Percentiles rank a stretch among this genome's conserved stretches.
Conservation (phyloP, 148 eudicot species). For the Silene latifolia region DNA sequence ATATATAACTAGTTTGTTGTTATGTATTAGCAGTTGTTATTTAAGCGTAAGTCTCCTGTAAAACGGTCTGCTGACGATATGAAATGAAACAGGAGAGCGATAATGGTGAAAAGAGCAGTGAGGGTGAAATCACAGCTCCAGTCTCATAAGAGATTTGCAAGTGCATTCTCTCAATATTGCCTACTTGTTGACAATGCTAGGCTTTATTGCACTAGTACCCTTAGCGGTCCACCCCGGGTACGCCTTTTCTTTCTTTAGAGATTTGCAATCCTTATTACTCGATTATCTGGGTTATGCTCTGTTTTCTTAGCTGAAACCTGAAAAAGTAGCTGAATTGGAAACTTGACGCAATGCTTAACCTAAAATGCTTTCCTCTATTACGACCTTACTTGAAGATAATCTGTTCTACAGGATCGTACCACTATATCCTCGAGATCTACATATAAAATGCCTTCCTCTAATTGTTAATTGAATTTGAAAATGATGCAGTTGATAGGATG, state of each 20-base stretch:
- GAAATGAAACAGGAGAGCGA: slow-evolving; percentile 60
- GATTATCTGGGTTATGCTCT: too few relatives aligned
- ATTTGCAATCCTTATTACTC: too few relatives aligned
- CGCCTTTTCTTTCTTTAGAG: background rate
- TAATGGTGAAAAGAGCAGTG: slow-evolving; percentile 71
- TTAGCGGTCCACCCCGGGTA: slow-evolving; percentile 58
- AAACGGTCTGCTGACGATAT: background rate
- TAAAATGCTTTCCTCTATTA: too few relatives aligned
- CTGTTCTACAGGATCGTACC: too few relatives aligned
- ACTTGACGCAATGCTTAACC: too few relatives aligned
- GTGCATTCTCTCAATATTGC: slow-evolving; percentile 59
- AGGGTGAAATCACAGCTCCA: slow-evolving; percentile 77
- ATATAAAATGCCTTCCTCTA: too few relatives aligned
- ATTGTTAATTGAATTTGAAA: background rate
- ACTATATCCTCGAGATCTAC: too few relatives aligned
- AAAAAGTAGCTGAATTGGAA: too few relatives aligned
- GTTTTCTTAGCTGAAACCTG: too few relatives aligned
- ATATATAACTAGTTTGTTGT: background rate
- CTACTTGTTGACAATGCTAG: slow-evolving; percentile 81
- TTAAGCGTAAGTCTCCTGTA: background rate
- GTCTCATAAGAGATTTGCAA: slow-evolving; percentile 88
- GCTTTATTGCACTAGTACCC: slow-evolving; percentile 64
- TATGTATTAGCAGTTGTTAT: background rate
- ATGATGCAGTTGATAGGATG: slow-evolving; percentile 69
- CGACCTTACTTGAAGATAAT: too few relatives aligned